Conservation (phyloP, 345 rosid genomes). For the Syzygium grande region DNA sequence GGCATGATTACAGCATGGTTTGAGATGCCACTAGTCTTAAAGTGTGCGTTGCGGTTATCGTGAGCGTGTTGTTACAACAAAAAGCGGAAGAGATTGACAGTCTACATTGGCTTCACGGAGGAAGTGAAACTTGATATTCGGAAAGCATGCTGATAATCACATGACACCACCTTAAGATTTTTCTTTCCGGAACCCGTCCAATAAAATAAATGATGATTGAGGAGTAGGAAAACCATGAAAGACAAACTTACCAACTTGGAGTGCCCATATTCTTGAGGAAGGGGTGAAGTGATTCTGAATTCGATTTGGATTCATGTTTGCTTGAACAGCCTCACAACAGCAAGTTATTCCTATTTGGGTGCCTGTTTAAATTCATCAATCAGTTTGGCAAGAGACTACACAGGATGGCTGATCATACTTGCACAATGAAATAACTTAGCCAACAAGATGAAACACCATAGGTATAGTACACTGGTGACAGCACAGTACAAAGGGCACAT, state of each 20-base stretch:
- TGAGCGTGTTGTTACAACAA: background rate
- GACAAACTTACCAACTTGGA: background rate
- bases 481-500: background rate
- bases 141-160: background rate
- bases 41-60: background rate
- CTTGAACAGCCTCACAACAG: background rate
- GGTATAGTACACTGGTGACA: background rate
- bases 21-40: background rate
- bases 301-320: background rate
- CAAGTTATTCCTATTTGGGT: background rate
- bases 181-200: background rate
- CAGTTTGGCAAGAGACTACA: background rate
- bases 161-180: background rate
- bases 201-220: background rate
- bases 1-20: background rate
- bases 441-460: background rate
- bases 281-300: background rate
- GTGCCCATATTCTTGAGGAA: background rate
- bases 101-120: background rate
- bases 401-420: background rate
- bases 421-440: background rate
- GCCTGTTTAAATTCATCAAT: background rate
- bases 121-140: background rate
- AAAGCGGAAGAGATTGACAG: background rate
- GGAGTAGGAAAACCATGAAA: background rate